Base-by-base conservation (phyloP, 2,329 filamentous ascomycete genomes). In the Cladophialophora immunda region DNA sequence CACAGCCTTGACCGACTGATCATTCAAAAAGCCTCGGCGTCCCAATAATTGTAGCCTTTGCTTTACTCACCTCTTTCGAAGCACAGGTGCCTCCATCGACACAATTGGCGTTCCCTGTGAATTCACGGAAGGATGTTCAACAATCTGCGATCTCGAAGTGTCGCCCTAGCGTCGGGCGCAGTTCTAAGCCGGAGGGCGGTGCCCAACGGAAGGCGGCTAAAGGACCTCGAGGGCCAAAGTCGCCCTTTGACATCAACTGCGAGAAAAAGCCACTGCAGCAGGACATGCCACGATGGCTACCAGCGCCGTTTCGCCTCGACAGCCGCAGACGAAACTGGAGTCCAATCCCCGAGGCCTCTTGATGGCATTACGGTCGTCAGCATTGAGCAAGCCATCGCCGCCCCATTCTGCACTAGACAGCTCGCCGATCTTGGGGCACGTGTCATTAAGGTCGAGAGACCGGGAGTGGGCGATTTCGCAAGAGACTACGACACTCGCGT, bases 381-480 rank as follows among this genome's bases (percentile, higher is more conserved):
- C 52, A 76, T 86, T 0, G 84, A 86, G 64, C 84, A 86, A 71
- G 84, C 84, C 54, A 84, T 86, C 67, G 82, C 84, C 0, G 84
- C 82, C 0, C 84, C 84, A 0, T 85, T 85, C 67, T 85, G 83
- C 68, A 86, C 84, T 0, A 78, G 84, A 0, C 84, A 86, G 56
- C 78, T 86, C 4, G 84, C 84, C 22, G 84, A 86, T 66, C 77
- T 83, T 8, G 84, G 84, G 11, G 84, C 84, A 1, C 78, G 84
- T 4, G 83, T 86, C 22, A 86, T 86, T 74, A 86, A 86, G 72
- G 74, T 86, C 19, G 84, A 86, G 70, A 80, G 84, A 0, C 84
- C 83, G 0, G 79, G 75, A 0, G 79, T 80, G 0, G 84, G 84
- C 1, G 84, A 86, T 70, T 86, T 86, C 70, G 84, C 84, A 0